A percentile compares a stretch with the other conserved stretches of the same genome.
Evolutionary conservation across 345 rosid species (phyloP).

Genomic region (Combretum micranthum): DNA sequence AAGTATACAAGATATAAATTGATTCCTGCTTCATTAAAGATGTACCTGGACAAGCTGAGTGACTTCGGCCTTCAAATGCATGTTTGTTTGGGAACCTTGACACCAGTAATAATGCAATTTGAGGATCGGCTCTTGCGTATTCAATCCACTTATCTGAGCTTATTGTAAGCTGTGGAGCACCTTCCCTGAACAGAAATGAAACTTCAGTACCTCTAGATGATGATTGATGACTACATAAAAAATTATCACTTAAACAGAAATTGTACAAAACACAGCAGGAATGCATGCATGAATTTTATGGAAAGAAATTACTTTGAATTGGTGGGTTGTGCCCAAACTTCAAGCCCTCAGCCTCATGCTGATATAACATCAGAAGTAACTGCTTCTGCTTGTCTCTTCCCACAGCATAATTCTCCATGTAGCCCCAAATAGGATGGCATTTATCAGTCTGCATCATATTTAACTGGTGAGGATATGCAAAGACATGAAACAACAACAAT

Average conservation of each 20-base stretch:
- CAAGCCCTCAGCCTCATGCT: constrained; percentile 99
- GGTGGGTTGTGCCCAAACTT: constrained; percentile 96
- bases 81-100: constrained; percentile 79
- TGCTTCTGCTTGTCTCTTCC: constrained; percentile 90
- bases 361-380: constrained; percentile 90
- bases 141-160: constrained; percentile 88
- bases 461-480: background rate
- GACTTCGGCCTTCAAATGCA: constrained; percentile 68
- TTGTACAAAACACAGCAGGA: background rate
- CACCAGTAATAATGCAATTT: constrained; percentile 69
- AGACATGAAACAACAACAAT: too few species aligned
- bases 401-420: constrained; percentile 66
- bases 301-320: constrained; percentile 57
- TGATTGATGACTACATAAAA: constrained; percentile 1
- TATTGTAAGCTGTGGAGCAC: constrained; percentile 49
- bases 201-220: constrained; percentile 4
- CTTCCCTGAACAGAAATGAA: constrained; percentile 51
- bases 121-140: constrained; percentile 80
- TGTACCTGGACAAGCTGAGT: constrained; percentile 87
- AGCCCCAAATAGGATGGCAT: constrained; percentile 94
- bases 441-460: constrained; percentile 49
- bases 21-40: constrained; percentile 3
- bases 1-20: background rate
- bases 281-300: background rate
- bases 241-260: background rate